Evolutionary conservation across 441 rosid genomes (phyloP).

Genomic region (Hura crepitans): DNA sequence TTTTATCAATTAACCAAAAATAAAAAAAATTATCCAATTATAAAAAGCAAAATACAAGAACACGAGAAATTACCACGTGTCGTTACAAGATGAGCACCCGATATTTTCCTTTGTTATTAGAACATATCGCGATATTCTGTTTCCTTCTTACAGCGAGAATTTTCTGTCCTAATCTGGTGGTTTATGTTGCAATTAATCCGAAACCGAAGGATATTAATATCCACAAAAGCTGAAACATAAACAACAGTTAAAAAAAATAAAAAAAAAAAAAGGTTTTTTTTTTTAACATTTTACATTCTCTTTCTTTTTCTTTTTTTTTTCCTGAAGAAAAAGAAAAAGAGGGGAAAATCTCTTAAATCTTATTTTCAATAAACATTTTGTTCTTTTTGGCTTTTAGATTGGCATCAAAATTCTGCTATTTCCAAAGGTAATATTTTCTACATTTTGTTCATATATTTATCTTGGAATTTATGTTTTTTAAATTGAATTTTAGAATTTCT

Average conservation of each 20-base stretch:
- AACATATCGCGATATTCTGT: background rate
- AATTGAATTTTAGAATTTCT: too few relatives aligned
- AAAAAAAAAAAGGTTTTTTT: background rate
- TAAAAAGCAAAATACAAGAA: background rate
- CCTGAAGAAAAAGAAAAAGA: background rate
- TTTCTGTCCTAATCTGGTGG: slow-evolving; percentile 20
- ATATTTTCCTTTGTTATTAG: background rate
- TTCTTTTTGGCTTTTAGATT: slow-evolving; percentile 10
- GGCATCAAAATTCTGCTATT: slow-evolving; percentile 8
- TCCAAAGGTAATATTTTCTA: slow-evolving; percentile 27
- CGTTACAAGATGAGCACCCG: background rate
- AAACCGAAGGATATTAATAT: slow-evolving; percentile 27
- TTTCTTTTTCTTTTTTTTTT: background rate
- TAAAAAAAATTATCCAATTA: too few relatives aligned
- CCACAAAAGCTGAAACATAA: slow-evolving; percentile 21
- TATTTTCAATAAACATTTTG: slow-evolving; percentile 1
- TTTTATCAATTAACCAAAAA: too few relatives aligned
- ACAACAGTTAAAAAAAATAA: background rate
- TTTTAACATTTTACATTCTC: background rate
- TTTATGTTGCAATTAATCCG: slow-evolving; percentile 19
- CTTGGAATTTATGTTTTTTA: background rate
- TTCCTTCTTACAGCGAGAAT: slow-evolving; percentile 17
- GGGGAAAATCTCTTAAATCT: slow-evolving; percentile 3
- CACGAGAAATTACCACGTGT: background rate
- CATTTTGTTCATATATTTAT: background rate